Evolutionary conservation across 495 filamentous ascomycete species (phyloP), one percentile per base, ranked within the genome.

Genomic region (Pseudevernia furfuracea): DNA sequence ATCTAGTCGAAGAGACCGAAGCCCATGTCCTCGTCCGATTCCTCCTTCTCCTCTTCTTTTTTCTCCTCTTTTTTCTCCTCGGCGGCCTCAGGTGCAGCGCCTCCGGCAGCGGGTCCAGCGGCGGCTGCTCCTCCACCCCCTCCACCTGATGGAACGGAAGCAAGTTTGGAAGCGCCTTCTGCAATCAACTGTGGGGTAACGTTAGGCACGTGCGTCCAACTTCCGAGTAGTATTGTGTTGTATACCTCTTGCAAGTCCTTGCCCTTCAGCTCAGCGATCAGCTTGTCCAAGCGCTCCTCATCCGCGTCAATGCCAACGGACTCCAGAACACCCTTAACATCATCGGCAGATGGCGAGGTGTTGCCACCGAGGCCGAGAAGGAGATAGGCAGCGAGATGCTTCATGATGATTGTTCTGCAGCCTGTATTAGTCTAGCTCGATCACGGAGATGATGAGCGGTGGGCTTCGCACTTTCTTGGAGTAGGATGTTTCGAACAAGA

Each of bases 1-100:
- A 59, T 81, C 60, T 90, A 97, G 83, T 97, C 93, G 88, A 97
- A 97, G 66, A 99, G 92, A 88, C 94, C 94, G 84, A 99, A 96
- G 75, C 94, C 94, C 94, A 99, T 99, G 76, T 99, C 94, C 76
- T 99, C 94, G 80, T 99, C 94, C 75, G 94, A 97, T 85, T 97
- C 94, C 80, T 85, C 84, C 79, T 90, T 86, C 76, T 83, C 85
- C 70, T 86, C 84, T 74, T 87, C 82, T 73, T 81, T 80, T 82
- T 92, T 80, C 82, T 92, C 87, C 72, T 87, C 89, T 74, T 84
- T 87, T 75, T 85, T 82, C 76, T 89, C 86, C 71, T 81, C 87
- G 77, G 85, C 86, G 67, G 84, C 79, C 69, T 78, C 88, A 71
- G 80, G 87, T 70, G 84, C 84, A 70, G 81, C 87, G 66, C 80